phyloP scores from a whole-genome alignment of 441 rosid genomes.

The Theobroma grandiflorum region DNA sequence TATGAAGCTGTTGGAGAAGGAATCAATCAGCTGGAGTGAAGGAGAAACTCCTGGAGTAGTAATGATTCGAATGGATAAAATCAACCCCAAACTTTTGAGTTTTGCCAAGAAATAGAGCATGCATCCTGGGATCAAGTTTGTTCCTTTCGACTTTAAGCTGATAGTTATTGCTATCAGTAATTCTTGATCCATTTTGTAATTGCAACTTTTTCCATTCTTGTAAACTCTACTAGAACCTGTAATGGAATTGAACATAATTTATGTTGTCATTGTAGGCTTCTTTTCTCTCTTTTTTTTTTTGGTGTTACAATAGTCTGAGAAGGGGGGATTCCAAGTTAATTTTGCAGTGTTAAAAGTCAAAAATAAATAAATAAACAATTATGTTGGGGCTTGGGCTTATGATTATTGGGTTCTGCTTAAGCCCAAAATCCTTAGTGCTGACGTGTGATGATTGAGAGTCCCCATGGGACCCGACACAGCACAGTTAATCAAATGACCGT shows the following conservation, averaged over 20 bases:
- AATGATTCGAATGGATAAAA: conserved; percentile 45
- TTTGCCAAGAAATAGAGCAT: conserved; percentile 46
- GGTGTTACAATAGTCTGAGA: neutral
- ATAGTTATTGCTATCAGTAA: too few species aligned
- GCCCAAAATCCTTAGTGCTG: neutral
- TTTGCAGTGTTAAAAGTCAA: too few species aligned
- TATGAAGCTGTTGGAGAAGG: conserved; percentile 55
- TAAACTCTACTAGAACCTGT: neutral
- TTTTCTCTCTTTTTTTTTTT: neutral
- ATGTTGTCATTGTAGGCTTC: neutral
- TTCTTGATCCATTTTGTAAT: neutral
- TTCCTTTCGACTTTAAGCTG: neutral
- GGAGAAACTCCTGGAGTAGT: conserved; percentile 45
- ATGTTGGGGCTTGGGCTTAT: neutral
- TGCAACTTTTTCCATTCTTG: neutral
- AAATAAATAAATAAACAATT: too few species aligned
- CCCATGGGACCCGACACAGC: neutral
- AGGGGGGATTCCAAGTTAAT: neutral
- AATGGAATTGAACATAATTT: neutral
- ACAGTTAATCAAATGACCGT: neutral
- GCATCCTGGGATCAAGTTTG: conserved; percentile 17
- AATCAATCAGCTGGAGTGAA: conserved; percentile 57
- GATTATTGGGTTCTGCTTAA: neutral
- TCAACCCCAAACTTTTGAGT: conserved; percentile 55
- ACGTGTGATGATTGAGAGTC: neutral